These are phyloP conservation scores for Stagonosporopsis chrysanthemi DNA, from an alignment of 2,329 filamentous ascomycete genomes.

Conservation along the genomic window DNA sequence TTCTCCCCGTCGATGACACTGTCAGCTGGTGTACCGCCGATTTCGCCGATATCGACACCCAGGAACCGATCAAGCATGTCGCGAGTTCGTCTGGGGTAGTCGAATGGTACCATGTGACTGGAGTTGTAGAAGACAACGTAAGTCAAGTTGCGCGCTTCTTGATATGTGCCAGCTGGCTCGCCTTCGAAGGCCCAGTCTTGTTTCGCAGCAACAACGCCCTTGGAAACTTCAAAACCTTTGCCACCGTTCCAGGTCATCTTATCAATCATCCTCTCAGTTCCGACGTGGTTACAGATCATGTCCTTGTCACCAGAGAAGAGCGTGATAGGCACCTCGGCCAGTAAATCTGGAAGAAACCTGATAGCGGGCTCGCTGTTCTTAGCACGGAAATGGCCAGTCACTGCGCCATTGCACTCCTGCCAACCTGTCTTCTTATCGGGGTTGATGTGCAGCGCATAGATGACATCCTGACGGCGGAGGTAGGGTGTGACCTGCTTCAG, in stretches of 20 bases:
- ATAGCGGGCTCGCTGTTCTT: slow-evolving; percentile 76
- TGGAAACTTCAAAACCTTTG: slow-evolving; percentile 86
- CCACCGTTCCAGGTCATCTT: slow-evolving; percentile 92
- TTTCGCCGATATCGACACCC: slow-evolving; percentile 86
- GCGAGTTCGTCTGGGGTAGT: slow-evolving; percentile 82
- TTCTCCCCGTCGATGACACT: slow-evolving; percentile 87
- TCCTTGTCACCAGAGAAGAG: slow-evolving; percentile 95
- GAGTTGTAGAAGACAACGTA: slow-evolving; percentile 96
- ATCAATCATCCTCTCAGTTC: slow-evolving; percentile 88
- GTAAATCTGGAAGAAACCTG: slow-evolving; percentile 76
- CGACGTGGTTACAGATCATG: slow-evolving; percentile 95
- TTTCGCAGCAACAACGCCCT: slow-evolving; percentile 89
- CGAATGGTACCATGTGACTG: slow-evolving; percentile 98
- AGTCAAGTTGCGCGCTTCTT: slow-evolving; percentile 91
- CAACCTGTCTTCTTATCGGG: slow-evolving; percentile 84
- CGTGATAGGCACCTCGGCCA: slow-evolving; percentile 78
- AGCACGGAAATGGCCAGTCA: slow-evolving; percentile 74
- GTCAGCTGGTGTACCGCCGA: slow-evolving; percentile 81
- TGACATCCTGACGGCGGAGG: slow-evolving; percentile 81
- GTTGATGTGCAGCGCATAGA: slow-evolving; percentile 81
- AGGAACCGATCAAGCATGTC: slow-evolving; percentile 99
- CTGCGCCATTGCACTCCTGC: slow-evolving; percentile 85
- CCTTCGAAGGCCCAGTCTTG: slow-evolving; percentile 94
- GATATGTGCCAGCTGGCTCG: slow-evolving; percentile 87
- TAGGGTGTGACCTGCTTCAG: slow-evolving; percentile 80